Percentiles rank a stretch among this genome's conserved stretches.
Conservation (phyloP, 208 protist genomes). For the Dictyostelium gargantuum region DNA sequence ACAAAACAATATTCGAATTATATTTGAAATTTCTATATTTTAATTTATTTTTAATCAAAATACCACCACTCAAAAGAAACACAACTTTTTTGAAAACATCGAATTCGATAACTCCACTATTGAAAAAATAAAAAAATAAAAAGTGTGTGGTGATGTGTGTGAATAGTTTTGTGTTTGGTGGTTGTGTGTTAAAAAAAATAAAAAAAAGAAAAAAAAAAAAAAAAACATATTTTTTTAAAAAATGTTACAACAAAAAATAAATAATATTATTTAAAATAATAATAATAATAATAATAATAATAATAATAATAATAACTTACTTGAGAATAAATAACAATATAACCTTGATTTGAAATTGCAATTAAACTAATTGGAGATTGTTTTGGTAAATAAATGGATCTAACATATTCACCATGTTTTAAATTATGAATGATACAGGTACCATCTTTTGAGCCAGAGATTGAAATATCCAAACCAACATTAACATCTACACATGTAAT, state of each 20-base stretch:
- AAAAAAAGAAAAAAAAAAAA: neutral
- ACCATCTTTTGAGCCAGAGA: conserved; percentile 79
- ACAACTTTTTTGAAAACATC: neutral
- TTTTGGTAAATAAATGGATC: conserved; percentile 56
- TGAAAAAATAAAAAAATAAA: neutral
- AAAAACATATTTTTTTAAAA: neutral
- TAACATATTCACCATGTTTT: conserved; percentile 68
- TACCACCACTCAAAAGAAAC: neutral
- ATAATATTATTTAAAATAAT: neutral
- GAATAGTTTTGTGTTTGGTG: no score
- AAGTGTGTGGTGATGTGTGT: no score
- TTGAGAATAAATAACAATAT: conserved; percentile 57
- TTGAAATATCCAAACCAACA: conserved; percentile 77
- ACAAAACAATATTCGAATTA: no score
- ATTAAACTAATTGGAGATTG: conserved; percentile 29
- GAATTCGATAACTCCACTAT: neutral
- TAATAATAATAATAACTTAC: conserved; percentile 1
- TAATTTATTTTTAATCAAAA: no score
- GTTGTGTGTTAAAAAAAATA: neutral
- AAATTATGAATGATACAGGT: conserved; percentile 79
- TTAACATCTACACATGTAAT: conserved; percentile 80
- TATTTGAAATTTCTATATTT: neutral
- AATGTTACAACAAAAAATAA: neutral
- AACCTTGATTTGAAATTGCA: conserved; percentile 64
- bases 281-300: conserved; percentile 15